A percentile compares a stretch with the other conserved stretches of the same genome.
phyloP scores from a whole-genome alignment of 352 stramenopile species.

The Phytophthora pseudosyringae region DNA sequence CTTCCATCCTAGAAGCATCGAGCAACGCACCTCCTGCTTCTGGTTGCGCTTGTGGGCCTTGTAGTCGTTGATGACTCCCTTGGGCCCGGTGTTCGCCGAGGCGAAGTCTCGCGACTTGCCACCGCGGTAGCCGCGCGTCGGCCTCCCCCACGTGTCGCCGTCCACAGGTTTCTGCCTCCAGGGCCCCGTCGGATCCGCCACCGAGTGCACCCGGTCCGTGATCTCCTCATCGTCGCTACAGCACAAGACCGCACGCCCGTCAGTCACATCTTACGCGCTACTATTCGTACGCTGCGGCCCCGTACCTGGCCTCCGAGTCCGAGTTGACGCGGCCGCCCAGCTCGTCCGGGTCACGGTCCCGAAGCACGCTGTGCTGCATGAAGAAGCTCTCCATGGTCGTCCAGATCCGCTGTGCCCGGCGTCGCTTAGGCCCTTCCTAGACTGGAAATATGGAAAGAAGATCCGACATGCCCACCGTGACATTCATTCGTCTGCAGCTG shows the following conservation, averaged over 20 bases:
- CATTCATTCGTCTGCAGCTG: no score
- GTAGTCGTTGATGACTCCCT: slow-evolving; percentile 86
- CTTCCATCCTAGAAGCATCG: not conserved
- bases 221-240: slow-evolving; percentile 54
- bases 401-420: slow-evolving; percentile 2
- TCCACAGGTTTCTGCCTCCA: slow-evolving; percentile 65
- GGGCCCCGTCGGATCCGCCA: slow-evolving; percentile 70
- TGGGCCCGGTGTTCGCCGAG: slow-evolving; percentile 77
- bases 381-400: slow-evolving; percentile 86
- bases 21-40: slow-evolving; percentile 55
- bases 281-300: not conserved
- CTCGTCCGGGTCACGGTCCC: slow-evolving; percentile 79
- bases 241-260: slow-evolving; percentile 14
- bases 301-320: slow-evolving; percentile 78
- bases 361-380: slow-evolving; percentile 72
- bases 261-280: not conserved
- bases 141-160: slow-evolving; percentile 55
- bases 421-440: slow-evolving; percentile 16
- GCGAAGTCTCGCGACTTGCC: slow-evolving; percentile 52
- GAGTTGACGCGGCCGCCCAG: slow-evolving; percentile 57
- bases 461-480: not conserved
- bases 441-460: slow-evolving; percentile 30
- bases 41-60: slow-evolving; percentile 74
- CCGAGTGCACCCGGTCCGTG: slow-evolving; percentile 68
- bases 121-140: slow-evolving; percentile 30